Percentiles rank a stretch among this genome's conserved stretches.
phyloP scores from a whole-genome alignment of 164 flowering plant genomes.

The Dillenia turbinata region DNA sequence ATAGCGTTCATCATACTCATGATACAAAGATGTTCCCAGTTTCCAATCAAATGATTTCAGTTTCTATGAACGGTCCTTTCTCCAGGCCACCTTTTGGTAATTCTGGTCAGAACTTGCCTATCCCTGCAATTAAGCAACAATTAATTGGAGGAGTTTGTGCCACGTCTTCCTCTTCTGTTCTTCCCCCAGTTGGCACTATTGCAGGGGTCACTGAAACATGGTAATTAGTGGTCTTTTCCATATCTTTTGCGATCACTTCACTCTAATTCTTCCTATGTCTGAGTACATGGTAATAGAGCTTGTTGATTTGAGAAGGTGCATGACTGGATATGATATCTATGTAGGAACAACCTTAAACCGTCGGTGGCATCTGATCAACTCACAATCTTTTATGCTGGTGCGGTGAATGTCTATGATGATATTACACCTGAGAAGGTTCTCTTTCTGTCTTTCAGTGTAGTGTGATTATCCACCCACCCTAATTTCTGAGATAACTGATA shows the following conservation, averaged over 20 bases:
- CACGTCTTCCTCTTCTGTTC: constrained; percentile 9
- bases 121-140: constrained; percentile 11
- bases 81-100: constrained; percentile 12
- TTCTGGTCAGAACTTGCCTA: constrained; percentile 8
- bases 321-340: constrained; percentile 8
- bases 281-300: background rate
- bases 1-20: constrained; percentile 4
- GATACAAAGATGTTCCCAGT: constrained; percentile 18
- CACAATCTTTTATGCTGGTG: constrained; percentile 80
- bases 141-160: constrained; percentile 18
- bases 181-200: constrained; percentile 13
- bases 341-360: constrained; percentile 41
- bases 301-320: background rate
- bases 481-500: background rate
- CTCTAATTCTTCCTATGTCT: background rate
- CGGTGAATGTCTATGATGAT: constrained; percentile 67
- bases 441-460: constrained; percentile 6
- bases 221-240: constrained; percentile 19
- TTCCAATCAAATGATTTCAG: constrained; percentile 12
- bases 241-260: background rate
- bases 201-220: constrained; percentile 40
- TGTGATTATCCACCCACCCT: background rate
- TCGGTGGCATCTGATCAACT: constrained; percentile 47
- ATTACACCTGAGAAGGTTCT: constrained; percentile 82
- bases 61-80: constrained; percentile 12